Conservation (phyloP, 2,329 filamentous ascomycete species). For the Amesomyces nigricolor region DNA sequence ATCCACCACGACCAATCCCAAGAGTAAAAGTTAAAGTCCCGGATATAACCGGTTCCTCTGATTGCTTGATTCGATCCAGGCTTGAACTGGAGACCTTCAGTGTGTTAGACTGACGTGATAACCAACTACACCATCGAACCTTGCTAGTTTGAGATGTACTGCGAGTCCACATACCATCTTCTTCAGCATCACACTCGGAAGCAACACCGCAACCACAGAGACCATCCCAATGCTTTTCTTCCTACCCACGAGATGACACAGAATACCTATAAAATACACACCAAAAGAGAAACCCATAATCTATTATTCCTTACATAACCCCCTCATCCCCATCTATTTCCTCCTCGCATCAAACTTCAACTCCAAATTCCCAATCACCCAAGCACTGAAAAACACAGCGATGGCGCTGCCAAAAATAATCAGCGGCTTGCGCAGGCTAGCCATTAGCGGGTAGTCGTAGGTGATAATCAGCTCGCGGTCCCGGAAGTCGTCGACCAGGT, state of each 20-base stretch:
- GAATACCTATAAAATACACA: slow-evolving; percentile 8
- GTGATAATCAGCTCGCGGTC: slow-evolving; percentile 78
- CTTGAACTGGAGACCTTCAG: slow-evolving; percentile 32
- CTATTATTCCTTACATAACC: slow-evolving; percentile 14
- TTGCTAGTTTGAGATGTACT: slow-evolving; percentile 2
- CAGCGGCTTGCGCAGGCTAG: slow-evolving; percentile 78
- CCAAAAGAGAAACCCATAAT: slow-evolving; percentile 12
- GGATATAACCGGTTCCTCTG: background rate
- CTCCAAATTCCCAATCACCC: slow-evolving; percentile 71
- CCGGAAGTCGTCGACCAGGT: slow-evolving; percentile 84
- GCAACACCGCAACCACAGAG: background rate
- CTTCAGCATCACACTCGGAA: background rate
- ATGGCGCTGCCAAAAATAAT: slow-evolving; percentile 71
- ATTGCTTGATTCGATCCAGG: slow-evolving; percentile 24
- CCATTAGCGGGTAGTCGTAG: slow-evolving; percentile 74
- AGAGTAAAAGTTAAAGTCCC: background rate
- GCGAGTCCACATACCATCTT: background rate
- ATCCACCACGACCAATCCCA: background rate
- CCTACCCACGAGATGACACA: background rate
- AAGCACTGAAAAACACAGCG: slow-evolving; percentile 67
- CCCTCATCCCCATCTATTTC: slow-evolving; percentile 38
- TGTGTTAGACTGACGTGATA: slow-evolving; percentile 46
- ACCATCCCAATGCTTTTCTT: slow-evolving; percentile 13
- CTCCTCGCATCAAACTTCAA: slow-evolving; percentile 61
- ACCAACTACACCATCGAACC: slow-evolving; percentile 37